Conservation (phyloP, 2,329 filamentous ascomycete species). For the Curvularia sp. region DNA sequence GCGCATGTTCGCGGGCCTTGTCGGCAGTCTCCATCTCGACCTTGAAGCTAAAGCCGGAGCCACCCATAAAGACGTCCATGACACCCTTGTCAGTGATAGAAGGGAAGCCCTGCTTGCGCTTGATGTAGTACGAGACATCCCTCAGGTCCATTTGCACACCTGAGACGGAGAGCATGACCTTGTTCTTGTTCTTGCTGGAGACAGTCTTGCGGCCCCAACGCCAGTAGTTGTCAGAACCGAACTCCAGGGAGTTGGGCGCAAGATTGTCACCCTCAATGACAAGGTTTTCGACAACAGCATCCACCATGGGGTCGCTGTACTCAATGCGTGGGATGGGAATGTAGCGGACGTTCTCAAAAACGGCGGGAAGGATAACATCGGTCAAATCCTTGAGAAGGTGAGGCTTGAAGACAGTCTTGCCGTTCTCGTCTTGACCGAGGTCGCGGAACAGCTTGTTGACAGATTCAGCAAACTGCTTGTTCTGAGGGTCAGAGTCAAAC, state of each 20-base stretch:
- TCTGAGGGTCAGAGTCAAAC: constrained; percentile 87
- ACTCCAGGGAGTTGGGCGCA: constrained; percentile 88
- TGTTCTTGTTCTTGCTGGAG: constrained; percentile 81
- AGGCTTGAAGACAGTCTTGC: constrained; percentile 89
- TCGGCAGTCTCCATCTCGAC: constrained; percentile 85
- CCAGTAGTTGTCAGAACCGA: constrained; percentile 92
- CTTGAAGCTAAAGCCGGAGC: constrained; percentile 89
- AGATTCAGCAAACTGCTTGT: constrained; percentile 78
- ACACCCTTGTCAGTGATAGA: constrained; percentile 86
- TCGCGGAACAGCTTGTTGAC: constrained; percentile 87
- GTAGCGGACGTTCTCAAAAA: constrained; percentile 87
- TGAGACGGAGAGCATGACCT: constrained; percentile 82
- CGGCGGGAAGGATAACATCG: constrained; percentile 81
- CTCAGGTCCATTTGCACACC: constrained; percentile 89
- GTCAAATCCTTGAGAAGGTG: constrained; percentile 89
- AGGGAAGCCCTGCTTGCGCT: constrained; percentile 93
- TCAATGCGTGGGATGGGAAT: constrained; percentile 94
- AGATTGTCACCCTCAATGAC: constrained; percentile 97
- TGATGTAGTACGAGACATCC: constrained; percentile 87
- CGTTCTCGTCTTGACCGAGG: constrained; percentile 84
- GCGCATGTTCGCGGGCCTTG: constrained; percentile 63
- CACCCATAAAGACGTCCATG: constrained; percentile 85
- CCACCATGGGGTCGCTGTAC: constrained; percentile 82
- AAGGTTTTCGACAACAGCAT: constrained; percentile 91
- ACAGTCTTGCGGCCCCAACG: constrained; percentile 91